Evolutionary conservation across 768 basidiomycete species (phyloP), one percentile per base, ranked within the genome.

Genomic region (Suillus alpinus): DNA sequence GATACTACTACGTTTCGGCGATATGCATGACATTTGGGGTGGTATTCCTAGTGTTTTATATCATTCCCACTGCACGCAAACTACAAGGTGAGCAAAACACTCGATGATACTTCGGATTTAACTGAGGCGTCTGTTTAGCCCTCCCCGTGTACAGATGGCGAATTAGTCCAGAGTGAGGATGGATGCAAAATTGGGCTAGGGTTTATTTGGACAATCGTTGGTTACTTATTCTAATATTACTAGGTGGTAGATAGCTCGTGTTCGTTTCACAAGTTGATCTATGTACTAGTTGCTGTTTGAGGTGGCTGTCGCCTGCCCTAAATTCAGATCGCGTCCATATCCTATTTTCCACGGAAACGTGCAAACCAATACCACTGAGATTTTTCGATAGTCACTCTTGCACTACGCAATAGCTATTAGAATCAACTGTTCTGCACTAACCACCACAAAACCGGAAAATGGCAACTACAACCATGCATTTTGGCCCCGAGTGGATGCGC

Each of bases 401-500:
- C 66, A 49, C 52, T 55, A 55, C 37, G 53, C 53, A 56, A 65
- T 65, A 51, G 23, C 61, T 43, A 59, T 32, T 47, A 56, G 41
- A 47, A 56, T 59, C 59, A 23, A 31, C 47, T 60, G n/a, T 51
- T 34, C 47, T 53, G 40, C 51, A 58, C 58, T 53, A 59, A 59
- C 41, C 8, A 56, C 34, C 47, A 53, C 61, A 62, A 57, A 64
- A 59, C 39, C 50, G 12, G 34, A 56, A 69, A 78, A 82, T 82
- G 81, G 72, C 81, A 50, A 71, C 89, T 64, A 80, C 82, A 31
- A 87, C 90, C 12, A 89, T 94, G 86, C 92, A 93, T 73, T 94
- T 94, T 80, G 92, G 91, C 69, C 92, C 92, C 51, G 92, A 94
- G 77, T 94, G 92, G 92, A 93, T 94, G 92, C 86, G 92, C 68